Evolutionary conservation across 192 early-diverging fungal genomes (phyloP).

Genomic region (Gaertneriomyces semiglobifer): DNA sequence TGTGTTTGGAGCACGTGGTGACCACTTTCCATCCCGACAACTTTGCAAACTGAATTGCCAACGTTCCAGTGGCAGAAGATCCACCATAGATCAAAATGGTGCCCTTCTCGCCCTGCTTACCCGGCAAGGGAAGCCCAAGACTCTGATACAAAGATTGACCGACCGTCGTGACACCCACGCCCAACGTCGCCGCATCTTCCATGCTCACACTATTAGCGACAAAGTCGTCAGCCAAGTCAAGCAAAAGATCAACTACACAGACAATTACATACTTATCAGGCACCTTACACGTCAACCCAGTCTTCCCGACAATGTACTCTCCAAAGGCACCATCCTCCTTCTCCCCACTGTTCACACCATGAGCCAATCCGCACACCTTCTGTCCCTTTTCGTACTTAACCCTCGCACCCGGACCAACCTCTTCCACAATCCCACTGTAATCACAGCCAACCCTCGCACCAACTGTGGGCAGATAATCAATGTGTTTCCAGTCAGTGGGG

Average conservation of each 20-base stretch:
- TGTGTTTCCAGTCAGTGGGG: constrained; percentile 44
- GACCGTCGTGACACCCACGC: constrained; percentile 29
- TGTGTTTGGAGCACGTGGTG: constrained; percentile 18
- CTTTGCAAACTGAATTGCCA: constrained; percentile 41
- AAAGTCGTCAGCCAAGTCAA: too few relatives aligned
- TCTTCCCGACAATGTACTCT: constrained; percentile 14
- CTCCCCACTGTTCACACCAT: constrained; percentile 13
- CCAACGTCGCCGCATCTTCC: constrained; percentile 34
- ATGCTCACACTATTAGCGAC: constrained; percentile 20
- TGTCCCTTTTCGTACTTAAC: constrained; percentile 22
- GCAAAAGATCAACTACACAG: too few relatives aligned
- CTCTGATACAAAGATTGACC: constrained; percentile 27
- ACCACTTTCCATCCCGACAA: constrained; percentile 20
- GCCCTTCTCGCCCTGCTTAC: constrained; percentile 5
- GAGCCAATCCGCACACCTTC: constrained; percentile 24
- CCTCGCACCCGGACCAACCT: constrained; percentile 16
- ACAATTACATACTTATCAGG: too few relatives aligned
- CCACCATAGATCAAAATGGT: constrained; percentile 38
- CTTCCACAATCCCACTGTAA: constrained; percentile 29
- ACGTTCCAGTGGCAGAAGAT: constrained; percentile 28
- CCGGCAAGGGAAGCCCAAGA: constrained; percentile 20
- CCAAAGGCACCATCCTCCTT: constrained; percentile 27
- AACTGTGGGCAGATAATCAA: constrained; percentile 27
- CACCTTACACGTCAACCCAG: not conserved
- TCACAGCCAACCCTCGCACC: constrained; percentile 26